Conservation (phyloP, 31 red algal species). For the Odonthalia washingtoniensis region DNA sequence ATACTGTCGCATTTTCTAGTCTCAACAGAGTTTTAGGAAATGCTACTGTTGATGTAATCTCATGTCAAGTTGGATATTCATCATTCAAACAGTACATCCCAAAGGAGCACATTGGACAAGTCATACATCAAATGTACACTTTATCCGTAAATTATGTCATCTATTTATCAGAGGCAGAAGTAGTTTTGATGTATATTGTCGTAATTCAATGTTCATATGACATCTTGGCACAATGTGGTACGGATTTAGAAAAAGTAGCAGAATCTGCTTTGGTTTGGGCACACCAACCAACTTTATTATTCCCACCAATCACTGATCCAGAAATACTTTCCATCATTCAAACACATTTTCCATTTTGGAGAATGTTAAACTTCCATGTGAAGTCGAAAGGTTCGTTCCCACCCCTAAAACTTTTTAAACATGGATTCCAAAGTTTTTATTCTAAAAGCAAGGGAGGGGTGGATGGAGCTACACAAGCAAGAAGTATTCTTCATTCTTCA, state of each 20-base stretch:
- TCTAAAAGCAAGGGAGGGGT: slow-evolving; percentile 12
- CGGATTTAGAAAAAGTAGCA: too few relatives aligned
- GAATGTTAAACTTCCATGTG: too few relatives aligned
- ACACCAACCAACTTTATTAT: too few relatives aligned
- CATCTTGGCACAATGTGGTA: neutral
- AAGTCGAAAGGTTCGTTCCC: too few relatives aligned
- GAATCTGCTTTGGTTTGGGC: too few relatives aligned
- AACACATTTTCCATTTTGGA: too few relatives aligned
- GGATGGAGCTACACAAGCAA: slow-evolving; percentile 6
- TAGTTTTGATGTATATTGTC: neutral
- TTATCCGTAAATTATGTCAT: neutral
- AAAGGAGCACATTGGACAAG: slow-evolving; percentile 7
- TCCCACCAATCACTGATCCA: too few relatives aligned
- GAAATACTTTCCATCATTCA: too few relatives aligned
- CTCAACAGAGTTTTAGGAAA: neutral
- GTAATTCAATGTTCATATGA: neutral
- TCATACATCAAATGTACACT: slow-evolving; percentile 3
- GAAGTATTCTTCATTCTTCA: slow-evolving; percentile 10
- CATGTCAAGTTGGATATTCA: neutral
- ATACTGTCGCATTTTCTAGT: too few relatives aligned
- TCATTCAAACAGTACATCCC: slow-evolving; percentile 26
- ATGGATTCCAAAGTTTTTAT: neutral
- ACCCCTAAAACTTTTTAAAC: neutral
- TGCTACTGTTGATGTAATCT: slow-evolving; percentile 11
- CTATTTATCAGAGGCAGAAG: neutral